These are phyloP conservation scores for Zygnema circumcarinatum DNA, from an alignment of 139 green algal species.

Conservation along the genomic window DNA sequence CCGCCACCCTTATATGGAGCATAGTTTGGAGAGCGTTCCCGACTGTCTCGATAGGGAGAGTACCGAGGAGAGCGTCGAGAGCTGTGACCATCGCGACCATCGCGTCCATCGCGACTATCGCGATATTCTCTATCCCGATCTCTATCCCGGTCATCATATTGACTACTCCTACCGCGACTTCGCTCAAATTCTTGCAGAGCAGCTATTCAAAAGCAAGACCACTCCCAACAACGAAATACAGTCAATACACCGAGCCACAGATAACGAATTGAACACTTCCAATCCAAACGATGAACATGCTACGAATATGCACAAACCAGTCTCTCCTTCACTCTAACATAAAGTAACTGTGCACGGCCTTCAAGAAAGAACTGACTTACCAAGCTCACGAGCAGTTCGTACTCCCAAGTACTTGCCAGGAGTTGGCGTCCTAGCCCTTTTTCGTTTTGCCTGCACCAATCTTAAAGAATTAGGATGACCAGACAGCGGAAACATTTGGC, in stretches of 20 bases:
- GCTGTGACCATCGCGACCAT: neutral
- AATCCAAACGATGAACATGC: too few species aligned
- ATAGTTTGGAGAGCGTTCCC: conserved; percentile 29
- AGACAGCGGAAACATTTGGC: too few species aligned
- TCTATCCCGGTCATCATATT: neutral
- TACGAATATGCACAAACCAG: too few species aligned
- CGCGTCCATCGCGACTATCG: neutral
- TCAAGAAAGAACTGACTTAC: conserved; percentile 11
- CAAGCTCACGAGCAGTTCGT: conserved; percentile 32
- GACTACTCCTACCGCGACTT: neutral
- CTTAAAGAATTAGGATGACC: neutral
- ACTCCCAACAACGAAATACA: neutral
- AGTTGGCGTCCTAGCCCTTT: conserved; percentile 45
- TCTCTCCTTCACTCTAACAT: too few species aligned
- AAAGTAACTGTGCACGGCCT: too few species aligned
- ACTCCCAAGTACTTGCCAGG: conserved; percentile 50
- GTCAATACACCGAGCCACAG: neutral
- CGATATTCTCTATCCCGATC: too few species aligned
- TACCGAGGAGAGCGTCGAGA: conserved; percentile 27
- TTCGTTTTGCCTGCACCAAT: conserved; percentile 39
- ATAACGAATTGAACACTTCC: too few species aligned
- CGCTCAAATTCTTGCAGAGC: conserved; percentile 24
- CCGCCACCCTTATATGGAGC: conserved; percentile 18
- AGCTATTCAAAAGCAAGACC: conserved; percentile 10
- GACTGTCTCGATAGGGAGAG: conserved; percentile 24